Evolutionary conservation across 768 basidiomycete species (phyloP).

Genomic region (Agrocybe chaxingu): DNA sequence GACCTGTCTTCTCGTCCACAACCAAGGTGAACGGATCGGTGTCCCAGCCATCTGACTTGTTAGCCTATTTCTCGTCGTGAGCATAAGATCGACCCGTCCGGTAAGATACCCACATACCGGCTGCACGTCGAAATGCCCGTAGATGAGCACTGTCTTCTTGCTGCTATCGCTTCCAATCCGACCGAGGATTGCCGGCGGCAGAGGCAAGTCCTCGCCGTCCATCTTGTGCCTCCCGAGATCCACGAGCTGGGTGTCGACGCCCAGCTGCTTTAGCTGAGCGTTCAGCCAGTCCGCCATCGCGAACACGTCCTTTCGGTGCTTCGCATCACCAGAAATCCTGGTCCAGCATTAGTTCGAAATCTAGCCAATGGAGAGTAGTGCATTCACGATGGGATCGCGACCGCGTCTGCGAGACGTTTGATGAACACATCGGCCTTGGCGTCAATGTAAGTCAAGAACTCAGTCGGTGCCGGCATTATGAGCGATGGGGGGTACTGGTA

Average conservation of each 20-base stretch:
- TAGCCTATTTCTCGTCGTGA: constrained; percentile 26
- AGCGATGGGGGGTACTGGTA: constrained; percentile 1
- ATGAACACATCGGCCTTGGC: constrained; percentile 72
- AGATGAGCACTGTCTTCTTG: constrained; percentile 93
- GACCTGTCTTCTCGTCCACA: constrained; percentile 38
- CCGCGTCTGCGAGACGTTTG: constrained; percentile 72
- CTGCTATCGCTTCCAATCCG: constrained; percentile 75
- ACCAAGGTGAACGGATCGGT: constrained; percentile 81
- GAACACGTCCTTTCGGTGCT: constrained; percentile 72
- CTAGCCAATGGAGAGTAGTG: constrained; percentile 5
- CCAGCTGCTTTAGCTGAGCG: constrained; percentile 67
- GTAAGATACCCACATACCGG: constrained; percentile 44
- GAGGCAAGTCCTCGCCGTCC: constrained; percentile 62
- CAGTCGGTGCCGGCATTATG: constrained; percentile 46
- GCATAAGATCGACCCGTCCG: not conserved
- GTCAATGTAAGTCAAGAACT: constrained; percentile 58
- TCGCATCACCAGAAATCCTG: constrained; percentile 70
- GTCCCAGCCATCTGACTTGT: constrained; percentile 77
- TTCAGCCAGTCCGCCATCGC: constrained; percentile 86
- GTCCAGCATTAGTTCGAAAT: not conserved
- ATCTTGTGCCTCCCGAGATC: constrained; percentile 73
- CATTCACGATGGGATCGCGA: constrained; percentile 75
- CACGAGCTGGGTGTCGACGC: constrained; percentile 70
- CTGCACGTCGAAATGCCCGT: constrained; percentile 96
- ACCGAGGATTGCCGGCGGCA: constrained; percentile 86